These are phyloP conservation scores for Penicillium goetzii DNA, from an alignment of 495 filamentous ascomycete species.

Conservation along the genomic window DNA sequence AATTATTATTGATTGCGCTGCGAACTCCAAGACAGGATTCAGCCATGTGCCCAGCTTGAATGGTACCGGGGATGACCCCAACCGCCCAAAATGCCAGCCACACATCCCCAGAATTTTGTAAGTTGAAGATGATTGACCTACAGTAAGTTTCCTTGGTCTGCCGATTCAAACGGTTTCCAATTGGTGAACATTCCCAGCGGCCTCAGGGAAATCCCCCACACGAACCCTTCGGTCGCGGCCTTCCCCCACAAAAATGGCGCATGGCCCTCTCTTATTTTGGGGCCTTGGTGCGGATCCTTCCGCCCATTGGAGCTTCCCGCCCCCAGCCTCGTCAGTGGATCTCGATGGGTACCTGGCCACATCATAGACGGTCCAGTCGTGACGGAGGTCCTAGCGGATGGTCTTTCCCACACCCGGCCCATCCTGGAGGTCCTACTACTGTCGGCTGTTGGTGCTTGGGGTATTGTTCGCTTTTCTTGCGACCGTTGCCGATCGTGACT, in stretches of 20 bases:
- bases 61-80: background rate
- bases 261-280: slow-evolving; percentile 24
- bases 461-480: background rate
- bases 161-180: background rate
- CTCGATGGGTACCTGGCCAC: slow-evolving; percentile 31
- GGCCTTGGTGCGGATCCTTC: slow-evolving; percentile 23
- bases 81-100: background rate
- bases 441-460: too few relatives aligned
- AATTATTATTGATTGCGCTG: background rate
- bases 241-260: slow-evolving; percentile 42
- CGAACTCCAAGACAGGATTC: background rate
- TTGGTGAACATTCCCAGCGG: background rate
- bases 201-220: slow-evolving; percentile 32
- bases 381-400: background rate
- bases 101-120: background rate
- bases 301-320: slow-evolving; percentile 17
- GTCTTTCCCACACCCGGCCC: background rate
- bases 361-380: slow-evolving; percentile 13
- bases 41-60: background rate
- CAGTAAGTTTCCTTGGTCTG: background rate
- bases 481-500: slow-evolving; percentile 1
- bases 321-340: slow-evolving; percentile 30
- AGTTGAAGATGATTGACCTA: too few relatives aligned
- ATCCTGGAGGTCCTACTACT: too few relatives aligned
- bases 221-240: slow-evolving; percentile 22